Evolutionary conservation across 176 grass and related monocot species (phyloP).

Genomic region (Paspalum notatum): DNA sequence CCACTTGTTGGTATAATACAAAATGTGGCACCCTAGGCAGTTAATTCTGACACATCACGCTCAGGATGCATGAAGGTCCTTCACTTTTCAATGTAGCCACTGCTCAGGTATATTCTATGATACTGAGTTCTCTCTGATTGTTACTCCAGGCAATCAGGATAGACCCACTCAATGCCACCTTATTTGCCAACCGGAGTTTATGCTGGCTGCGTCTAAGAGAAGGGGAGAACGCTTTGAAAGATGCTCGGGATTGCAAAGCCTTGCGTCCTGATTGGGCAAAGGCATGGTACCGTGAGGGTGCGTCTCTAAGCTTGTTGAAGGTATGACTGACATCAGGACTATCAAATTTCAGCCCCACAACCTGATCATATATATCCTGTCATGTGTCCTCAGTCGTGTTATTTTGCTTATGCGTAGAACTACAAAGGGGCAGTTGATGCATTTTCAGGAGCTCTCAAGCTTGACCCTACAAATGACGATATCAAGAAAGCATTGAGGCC

Average conservation of each 20-base stretch:
- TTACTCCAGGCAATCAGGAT: neutral
- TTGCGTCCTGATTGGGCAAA: neutral
- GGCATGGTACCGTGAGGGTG: conserved; percentile 1
- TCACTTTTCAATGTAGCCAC: neutral
- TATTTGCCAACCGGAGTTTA: neutral
- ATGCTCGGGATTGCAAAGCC: neutral
- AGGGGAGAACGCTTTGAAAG: neutral
- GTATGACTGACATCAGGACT: neutral
- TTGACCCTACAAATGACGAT: too few relatives aligned
- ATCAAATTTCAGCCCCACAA: neutral
- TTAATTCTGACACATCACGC: neutral
- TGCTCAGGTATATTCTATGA: neutral
- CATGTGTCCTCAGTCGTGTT: too few relatives aligned
- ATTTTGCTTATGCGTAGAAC: too few relatives aligned
- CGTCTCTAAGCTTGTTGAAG: neutral
- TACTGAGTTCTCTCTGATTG: neutral
- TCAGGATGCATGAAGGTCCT: neutral
- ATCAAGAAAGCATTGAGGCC: neutral
- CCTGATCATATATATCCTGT: neutral
- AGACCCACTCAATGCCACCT: neutral
- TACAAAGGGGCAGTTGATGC: too few relatives aligned
- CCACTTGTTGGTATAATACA: neutral
- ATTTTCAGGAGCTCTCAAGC: too few relatives aligned
- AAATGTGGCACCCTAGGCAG: neutral
- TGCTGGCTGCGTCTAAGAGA: neutral